Conservation (phyloP, 495 filamentous ascomycete genomes). For the Hamigera avellanea region DNA sequence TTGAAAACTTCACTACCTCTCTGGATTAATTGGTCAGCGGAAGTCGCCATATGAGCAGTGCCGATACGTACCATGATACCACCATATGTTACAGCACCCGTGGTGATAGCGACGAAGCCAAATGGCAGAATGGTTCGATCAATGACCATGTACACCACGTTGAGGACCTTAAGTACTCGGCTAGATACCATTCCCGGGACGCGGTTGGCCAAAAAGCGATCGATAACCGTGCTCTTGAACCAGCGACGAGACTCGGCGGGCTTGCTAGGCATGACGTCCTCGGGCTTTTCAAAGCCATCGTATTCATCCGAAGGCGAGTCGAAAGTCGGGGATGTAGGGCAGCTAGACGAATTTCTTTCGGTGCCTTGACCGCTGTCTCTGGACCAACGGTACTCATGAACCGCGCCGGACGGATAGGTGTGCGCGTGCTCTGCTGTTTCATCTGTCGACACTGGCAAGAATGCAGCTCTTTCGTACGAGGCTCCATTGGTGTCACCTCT, state of each 20-base stretch:
- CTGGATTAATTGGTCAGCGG: conserved; percentile 17
- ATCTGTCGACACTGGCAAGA: conserved; percentile 59
- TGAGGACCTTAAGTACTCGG: conserved; percentile 45
- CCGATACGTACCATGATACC: conserved; percentile 54
- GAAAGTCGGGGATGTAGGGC: conserved; percentile 45
- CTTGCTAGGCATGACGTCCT: conserved; percentile 31
- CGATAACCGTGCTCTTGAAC: conserved; percentile 31
- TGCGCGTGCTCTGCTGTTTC: conserved; percentile 53
- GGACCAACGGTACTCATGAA: conserved; percentile 53
- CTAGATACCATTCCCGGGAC: conserved; percentile 48
- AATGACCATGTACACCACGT: conserved; percentile 45
- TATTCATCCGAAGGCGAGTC: conserved; percentile 41
- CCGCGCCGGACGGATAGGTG: conserved; percentile 28
- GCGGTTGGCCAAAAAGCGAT: conserved; percentile 33
- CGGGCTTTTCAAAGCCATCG: conserved; percentile 39
- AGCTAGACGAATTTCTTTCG: conserved; percentile 59
- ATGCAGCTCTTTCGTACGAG: conserved; percentile 33
- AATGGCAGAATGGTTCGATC: conserved; percentile 53
- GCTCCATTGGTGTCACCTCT: conserved; percentile 16
- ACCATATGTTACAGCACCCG: conserved; percentile 56
- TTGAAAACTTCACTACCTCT: conserved; percentile 58
- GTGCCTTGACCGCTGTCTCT: conserved; percentile 86
- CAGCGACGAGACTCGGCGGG: conserved; percentile 26
- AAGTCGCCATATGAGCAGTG: not conserved
- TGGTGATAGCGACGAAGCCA: conserved; percentile 51